Percentiles rank a stretch among this genome's conserved stretches.
Evolutionary conservation across 2,329 filamentous ascomycete genomes (phyloP).

Genomic region (Tolypocladium endophyticum): DNA sequence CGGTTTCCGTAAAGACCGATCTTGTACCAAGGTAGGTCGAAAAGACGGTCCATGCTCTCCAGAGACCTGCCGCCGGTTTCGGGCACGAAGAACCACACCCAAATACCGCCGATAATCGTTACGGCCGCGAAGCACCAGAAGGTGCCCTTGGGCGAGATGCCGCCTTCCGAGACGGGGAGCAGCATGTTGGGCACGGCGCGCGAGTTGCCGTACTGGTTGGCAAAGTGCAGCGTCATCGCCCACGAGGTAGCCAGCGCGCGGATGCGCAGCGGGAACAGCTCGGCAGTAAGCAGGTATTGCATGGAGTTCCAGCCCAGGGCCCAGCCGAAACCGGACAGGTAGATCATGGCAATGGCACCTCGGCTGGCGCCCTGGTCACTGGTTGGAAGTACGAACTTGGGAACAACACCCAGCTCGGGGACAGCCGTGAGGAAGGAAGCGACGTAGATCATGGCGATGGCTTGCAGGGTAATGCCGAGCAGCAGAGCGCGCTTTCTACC

Average conservation of each 20-base stretch:
- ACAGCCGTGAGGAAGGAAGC: conserved; percentile 52
- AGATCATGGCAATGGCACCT: conserved; percentile 65
- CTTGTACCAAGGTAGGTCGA: conserved; percentile 62
- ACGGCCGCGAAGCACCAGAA: conserved; percentile 68
- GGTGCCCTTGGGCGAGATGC: conserved; percentile 52
- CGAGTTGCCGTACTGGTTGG: conserved; percentile 67
- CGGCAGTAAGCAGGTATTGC: conserved; percentile 69
- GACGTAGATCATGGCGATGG: conserved; percentile 51
- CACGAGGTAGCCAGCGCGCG: conserved; percentile 60
- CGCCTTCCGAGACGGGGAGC: conserved; percentile 32
- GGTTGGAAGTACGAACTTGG: conserved; percentile 34
- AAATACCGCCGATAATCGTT: conserved; percentile 55
- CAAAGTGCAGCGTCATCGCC: conserved; percentile 71
- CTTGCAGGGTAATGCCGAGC: conserved; percentile 49
- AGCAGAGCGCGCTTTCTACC: conserved; percentile 61
- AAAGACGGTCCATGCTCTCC: conserved; percentile 62
- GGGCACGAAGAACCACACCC: conserved; percentile 64
- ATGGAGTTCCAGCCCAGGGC: conserved; percentile 65
- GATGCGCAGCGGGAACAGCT: conserved; percentile 66
- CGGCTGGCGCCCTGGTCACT: conserved; percentile 46
- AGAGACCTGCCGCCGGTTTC: conserved; percentile 58
- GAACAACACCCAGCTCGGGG: conserved; percentile 42
- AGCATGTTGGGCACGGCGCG: conserved; percentile 70
- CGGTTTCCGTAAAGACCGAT: conserved; percentile 51
- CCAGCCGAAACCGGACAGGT: conserved; percentile 58